These are phyloP conservation scores for Brachypodium distachyon DNA, from an alignment of 202 grass and related monocot genomes.

Conservation along the genomic window DNA sequence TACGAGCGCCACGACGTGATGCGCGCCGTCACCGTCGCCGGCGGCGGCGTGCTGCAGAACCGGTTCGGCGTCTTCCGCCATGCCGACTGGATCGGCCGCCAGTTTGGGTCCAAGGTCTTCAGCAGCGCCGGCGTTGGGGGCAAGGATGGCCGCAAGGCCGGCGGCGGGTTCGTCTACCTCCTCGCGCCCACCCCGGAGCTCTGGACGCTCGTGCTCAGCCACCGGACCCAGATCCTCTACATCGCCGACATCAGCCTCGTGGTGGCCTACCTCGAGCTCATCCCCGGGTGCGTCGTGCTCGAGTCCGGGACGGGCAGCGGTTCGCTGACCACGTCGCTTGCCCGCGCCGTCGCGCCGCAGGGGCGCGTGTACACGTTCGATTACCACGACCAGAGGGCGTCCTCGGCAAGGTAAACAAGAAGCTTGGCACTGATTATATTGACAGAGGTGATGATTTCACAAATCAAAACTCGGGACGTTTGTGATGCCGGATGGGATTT, in stretches of 20 bases:
- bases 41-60: slow-evolving; percentile 56
- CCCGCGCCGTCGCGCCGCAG: slow-evolving; percentile 58
- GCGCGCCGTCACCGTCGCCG: slow-evolving; percentile 46
- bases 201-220: slow-evolving; percentile 90
- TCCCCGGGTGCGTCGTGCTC: slow-evolving; percentile 64
- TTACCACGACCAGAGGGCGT: slow-evolving; percentile 82
- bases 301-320: slow-evolving; percentile 84
- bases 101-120: slow-evolving; percentile 77
- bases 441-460: neutral
- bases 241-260: slow-evolving; percentile 84
- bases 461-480: neutral
- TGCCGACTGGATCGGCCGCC: slow-evolving; percentile 68
- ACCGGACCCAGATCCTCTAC: slow-evolving; percentile 89
- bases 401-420: slow-evolving; percentile 49
- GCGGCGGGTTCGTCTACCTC: slow-evolving; percentile 63
- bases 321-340: slow-evolving; percentile 78
- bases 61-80: slow-evolving; percentile 77
- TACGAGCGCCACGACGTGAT: slow-evolving; percentile 69
- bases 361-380: slow-evolving; percentile 78
- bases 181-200: slow-evolving; percentile 74
- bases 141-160: slow-evolving; percentile 15
- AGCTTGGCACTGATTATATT: neutral
- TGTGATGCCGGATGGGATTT: neutral
- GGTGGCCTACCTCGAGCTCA: slow-evolving; percentile 74
- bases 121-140: slow-evolving; percentile 24